Percentiles rank a stretch among this genome's conserved stretches.
These are phyloP conservation scores for Solanum hybrid DNA, from an alignment of 305 asterid genomes.

Conservation along the genomic window DNA sequence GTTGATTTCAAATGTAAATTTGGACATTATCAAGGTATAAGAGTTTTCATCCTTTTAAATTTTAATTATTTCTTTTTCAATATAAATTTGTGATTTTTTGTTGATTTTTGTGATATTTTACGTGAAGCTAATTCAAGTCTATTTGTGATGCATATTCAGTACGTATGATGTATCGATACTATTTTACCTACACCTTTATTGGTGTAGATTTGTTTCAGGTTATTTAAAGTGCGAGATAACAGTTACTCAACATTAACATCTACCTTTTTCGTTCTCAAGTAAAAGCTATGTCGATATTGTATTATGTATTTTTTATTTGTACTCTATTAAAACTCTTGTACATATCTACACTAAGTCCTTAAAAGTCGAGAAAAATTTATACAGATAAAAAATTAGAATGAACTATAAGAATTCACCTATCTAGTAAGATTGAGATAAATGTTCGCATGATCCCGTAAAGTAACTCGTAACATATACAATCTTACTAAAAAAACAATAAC, in stretches of 20 bases:
- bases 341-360: neutral
- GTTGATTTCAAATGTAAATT: neutral
- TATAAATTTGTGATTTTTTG: neutral
- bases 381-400: too few relatives aligned
- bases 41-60: too few relatives aligned
- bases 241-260: accelerated
- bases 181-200: neutral
- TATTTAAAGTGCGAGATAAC: neutral
- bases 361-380: neutral
- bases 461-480: neutral
- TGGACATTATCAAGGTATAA: neutral
- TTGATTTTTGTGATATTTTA: neutral
- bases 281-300: too few relatives aligned
- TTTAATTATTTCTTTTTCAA: neutral
- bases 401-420: neutral
- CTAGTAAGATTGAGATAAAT: neutral
- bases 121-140: neutral
- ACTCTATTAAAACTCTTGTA: neutral
- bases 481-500: too few relatives aligned
- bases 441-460: neutral
- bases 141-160: neutral
- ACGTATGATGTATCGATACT: neutral
- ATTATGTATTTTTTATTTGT: too few relatives aligned
- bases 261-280: too few relatives aligned
- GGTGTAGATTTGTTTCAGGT: neutral